Conservation (phyloP, 2,329 filamentous ascomycete species). For the Fusarium sp. region DNA sequence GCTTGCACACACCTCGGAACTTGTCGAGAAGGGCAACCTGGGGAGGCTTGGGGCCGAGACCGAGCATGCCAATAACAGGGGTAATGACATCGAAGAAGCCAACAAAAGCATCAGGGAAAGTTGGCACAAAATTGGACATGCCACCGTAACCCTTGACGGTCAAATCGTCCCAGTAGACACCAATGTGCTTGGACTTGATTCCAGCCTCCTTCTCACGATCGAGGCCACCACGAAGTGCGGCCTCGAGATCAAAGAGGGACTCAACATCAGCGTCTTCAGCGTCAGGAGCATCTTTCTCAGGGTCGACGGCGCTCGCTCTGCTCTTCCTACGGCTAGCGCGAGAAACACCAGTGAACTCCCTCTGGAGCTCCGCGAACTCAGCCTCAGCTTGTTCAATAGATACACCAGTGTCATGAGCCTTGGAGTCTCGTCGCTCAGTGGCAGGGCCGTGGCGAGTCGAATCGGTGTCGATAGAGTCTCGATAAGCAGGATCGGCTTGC, state of each 20-base stretch:
- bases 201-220: slow-evolving; percentile 81
- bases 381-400: slow-evolving; percentile 77
- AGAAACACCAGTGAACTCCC: slow-evolving; percentile 71
- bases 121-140: slow-evolving; percentile 78
- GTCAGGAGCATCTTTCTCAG: slow-evolving; percentile 69
- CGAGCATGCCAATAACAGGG: slow-evolving; percentile 74
- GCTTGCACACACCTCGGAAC: slow-evolving; percentile 79
- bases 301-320: slow-evolving; percentile 58
- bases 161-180: slow-evolving; percentile 83
- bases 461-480: slow-evolving; percentile 48
- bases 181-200: slow-evolving; percentile 85
- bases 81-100: slow-evolving; percentile 82
- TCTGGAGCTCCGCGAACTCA: slow-evolving; percentile 78
- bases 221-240: slow-evolving; percentile 78
- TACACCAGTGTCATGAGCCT: slow-evolving; percentile 61
- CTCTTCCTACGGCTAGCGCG: slow-evolving; percentile 60
- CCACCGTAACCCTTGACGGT: slow-evolving; percentile 84
- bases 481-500: slow-evolving; percentile 45
- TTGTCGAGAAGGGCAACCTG: slow-evolving; percentile 82
- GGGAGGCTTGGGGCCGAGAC: slow-evolving; percentile 75
- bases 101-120: slow-evolving; percentile 83
- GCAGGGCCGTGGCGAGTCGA: slow-evolving; percentile 49
- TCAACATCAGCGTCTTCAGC: slow-evolving; percentile 60
- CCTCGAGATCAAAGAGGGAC: slow-evolving; percentile 80
- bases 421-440: slow-evolving; percentile 39